Evolutionary conservation across 495 filamentous ascomycete species (phyloP), one percentile per base, ranked within the genome.

Genomic region (Penicillium antarcticum): DNA sequence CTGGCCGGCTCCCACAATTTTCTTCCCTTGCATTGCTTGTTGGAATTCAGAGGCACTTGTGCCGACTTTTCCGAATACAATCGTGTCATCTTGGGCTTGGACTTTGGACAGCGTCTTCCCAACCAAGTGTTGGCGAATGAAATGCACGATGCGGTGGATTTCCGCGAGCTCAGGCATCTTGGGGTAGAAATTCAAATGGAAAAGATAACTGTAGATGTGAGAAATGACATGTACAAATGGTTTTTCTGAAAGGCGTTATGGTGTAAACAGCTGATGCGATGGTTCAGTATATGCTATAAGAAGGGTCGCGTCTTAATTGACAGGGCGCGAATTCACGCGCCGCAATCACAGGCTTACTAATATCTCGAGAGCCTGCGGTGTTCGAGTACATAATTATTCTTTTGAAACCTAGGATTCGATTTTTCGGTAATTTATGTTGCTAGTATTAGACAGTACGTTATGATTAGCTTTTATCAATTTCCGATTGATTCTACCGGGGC

Each of bases 21-120:
- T 91, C 67, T 89, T 92, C 3, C 89, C 91, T 8, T 78, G 78
- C 63, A 97, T 71, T 3, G 86, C 84, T 33, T 80, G 76, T 46
- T 87, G 74, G 60, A 98, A 88, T 33, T 84, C 84, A 0, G 79
- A 61, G 0, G 83, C 87, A 24, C 78, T 87, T 1, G 88, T 94
- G 21, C 90, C 90, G 9, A 82, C 89, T 71, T 96, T 96, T 52
- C 91, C 91, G 67, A 87, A 97, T 3, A 98, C 79, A 56, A 85
- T 89, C 53, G 72, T 68, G 68, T 97, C 91, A 54, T 96, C 83
- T 51, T 84, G 75, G 2, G 88, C 83, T 21, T 81, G 73, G 12
- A 91, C 87, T 26, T 76, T 79, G 21, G 76, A 69, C 53, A 97
- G 83, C 4, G 81, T 91, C 72, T 88, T 92, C 21, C 89, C 89